Conservation (phyloP, 2,329 filamentous ascomycete species). For the Pezicula carpinea region DNA sequence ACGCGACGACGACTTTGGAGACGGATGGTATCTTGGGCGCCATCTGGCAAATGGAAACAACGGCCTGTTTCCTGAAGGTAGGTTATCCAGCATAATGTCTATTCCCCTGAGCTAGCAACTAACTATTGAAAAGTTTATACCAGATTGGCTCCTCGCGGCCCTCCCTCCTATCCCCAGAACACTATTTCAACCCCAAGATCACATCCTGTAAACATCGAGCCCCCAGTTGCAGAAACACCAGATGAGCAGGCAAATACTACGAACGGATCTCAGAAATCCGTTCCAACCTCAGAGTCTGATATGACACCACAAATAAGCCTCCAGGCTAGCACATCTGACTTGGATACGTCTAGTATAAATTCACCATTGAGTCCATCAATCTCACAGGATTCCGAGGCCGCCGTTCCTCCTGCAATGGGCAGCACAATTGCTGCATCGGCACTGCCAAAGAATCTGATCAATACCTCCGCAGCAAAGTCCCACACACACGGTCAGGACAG, state of each 20-base stretch:
- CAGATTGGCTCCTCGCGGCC: conserved; percentile 27
- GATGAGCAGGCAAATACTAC: conserved; percentile 7
- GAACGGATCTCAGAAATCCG: conserved; percentile 9
- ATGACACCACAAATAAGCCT: conserved; percentile 26
- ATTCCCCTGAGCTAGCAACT: conserved; percentile 6
- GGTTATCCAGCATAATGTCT: neutral
- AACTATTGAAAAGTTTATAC: conserved; percentile 28
- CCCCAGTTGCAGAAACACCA: conserved; percentile 4
- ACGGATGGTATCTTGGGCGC: conserved; percentile 78
- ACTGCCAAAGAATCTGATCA: conserved; percentile 31
- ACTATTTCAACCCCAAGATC: conserved; percentile 13
- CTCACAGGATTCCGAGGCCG: conserved; percentile 8
- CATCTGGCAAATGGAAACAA: conserved; percentile 70
- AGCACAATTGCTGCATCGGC: conserved; percentile 28
- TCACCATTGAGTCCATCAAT: conserved; percentile 33
- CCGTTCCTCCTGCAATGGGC: conserved; percentile 9
- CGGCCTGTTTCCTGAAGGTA: conserved; percentile 80
- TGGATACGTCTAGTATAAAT: conserved; percentile 28
- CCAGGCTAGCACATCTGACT: conserved; percentile 16
- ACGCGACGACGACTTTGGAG: conserved; percentile 82
- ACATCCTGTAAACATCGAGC: neutral
- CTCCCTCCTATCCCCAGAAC: conserved; percentile 24
- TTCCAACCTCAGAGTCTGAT: conserved; percentile 12
- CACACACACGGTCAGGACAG: conserved; percentile 49
- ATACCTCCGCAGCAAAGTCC: conserved; percentile 42